Evolutionary conservation across 2,329 filamentous ascomycete genomes (phyloP), one percentile per base, ranked within the genome.

Genomic region (Drechslerella dactyloides): DNA sequence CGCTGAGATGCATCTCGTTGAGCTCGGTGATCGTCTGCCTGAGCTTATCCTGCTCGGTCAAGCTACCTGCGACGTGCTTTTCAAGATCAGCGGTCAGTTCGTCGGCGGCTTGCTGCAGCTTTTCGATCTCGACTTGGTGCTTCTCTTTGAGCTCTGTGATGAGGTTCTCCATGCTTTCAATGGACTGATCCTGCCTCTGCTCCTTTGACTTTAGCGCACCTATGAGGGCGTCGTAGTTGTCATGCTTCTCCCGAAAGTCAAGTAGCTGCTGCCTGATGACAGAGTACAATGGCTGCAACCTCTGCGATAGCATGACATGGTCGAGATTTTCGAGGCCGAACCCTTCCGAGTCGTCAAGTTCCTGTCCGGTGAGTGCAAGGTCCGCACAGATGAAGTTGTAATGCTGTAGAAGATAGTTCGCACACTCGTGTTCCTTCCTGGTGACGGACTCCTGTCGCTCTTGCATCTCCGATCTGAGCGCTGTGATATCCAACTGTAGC

Each of bases 121-220:
- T 64, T 10, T 70, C 66, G 50, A 70, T 64, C 59, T 70, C 66
- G 48, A 52, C 50, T 59, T 70, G 59, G 37, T 70, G 66, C 33
- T 51, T 54, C 54, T 70, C 66, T 19, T 63, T 64, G 48, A 70
- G 59, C 33, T 70, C 66, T 35, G 59, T 44, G 10, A 70, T 58
- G 6, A 59, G 48, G 27, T 40, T 48, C 42, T 63, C 59, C 15
- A 70, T 24, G 19, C 60, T 70, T 15, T 54, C 58, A 40, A 70
- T 70, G 5, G 59, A 64, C 35, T 23, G 57, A 30, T 59, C 59
- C 54, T 70, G 66, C 48, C 59, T 40, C 54, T 70, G 66, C 30
- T 64, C 66, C 44, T 21, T 70, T 2, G 46, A 54, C 33, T 64
- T 64, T 10, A 70, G 40, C 21, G 10, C 56, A 23, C 35, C 46